Base-by-base conservation (phyloP, 1,284 basidiomycete species). In the Pseudozyma sp. region DNA sequence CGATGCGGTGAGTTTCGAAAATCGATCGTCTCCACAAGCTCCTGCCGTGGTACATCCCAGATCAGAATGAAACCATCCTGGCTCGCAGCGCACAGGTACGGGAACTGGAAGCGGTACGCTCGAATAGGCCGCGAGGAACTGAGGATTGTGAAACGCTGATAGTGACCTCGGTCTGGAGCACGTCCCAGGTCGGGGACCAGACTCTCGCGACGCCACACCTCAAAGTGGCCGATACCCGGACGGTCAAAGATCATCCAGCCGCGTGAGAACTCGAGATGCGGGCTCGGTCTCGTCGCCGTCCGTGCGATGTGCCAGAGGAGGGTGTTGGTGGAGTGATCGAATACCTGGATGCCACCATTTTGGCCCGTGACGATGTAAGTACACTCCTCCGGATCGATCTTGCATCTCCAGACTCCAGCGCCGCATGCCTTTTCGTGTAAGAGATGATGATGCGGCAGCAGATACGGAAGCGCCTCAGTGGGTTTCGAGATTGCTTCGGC, bases 241-340 rank as follows among this genome's bases (percentile, higher is more conserved):
- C 74, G 61, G 53, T 81, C 75, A 60, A 79, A 81, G 37, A 81
- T 63, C 55, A 81, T 67, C 61, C 63, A 79, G 47, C 80, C 80
- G 10, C 69, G 43, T 5, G 68, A 68, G 49, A 73, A 81, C 44
- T 81, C 80, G 53, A 81, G 72, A 44, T 81, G 80, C 4, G 78
- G 77, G 39, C 19, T 65, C 9, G 60, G 44, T 17, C 69, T 44
- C 5, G 77, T 78, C 13, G 62, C 66, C 1, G 58, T 55, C 11
- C 47, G 49, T 7, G 66, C 50, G 5, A 75, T 58, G 16, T 68
- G 54, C 80, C 80, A 81, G 1, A 81, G 61, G 6, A 75, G 45
- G 16, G 59, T 49, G 34, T 64, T 60, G 11, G 64, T 69, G 30
- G 45, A 29, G 14, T 61, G 61, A 45, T 79, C 70, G 10, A 68